These are phyloP conservation scores for Neurospora tetrasperma DNA, from an alignment of 495 filamentous ascomycete genomes.

Conservation along the genomic window DNA sequence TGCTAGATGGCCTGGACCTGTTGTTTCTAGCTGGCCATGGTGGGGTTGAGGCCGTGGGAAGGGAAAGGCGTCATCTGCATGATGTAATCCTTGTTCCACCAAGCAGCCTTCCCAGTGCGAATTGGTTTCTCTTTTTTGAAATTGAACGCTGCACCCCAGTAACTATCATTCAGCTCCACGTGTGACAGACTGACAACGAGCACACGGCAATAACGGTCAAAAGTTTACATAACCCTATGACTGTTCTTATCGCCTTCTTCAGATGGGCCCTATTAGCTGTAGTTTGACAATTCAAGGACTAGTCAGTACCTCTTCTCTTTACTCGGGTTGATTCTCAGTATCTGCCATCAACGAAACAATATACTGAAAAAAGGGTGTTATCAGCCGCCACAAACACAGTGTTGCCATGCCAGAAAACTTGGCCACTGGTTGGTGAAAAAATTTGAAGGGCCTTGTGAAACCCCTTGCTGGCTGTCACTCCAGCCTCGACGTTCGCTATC, in stretches of 20 bases:
- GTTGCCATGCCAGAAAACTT: conserved; percentile 7
- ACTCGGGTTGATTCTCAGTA: not conserved
- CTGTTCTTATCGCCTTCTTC: not conserved
- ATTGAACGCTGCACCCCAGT: not conserved
- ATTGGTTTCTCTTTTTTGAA: conserved; percentile 5
- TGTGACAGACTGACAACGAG: not conserved
- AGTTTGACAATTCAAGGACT: not conserved
- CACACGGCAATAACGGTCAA: not conserved
- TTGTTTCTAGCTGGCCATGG: not conserved
- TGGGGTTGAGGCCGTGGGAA: conserved; percentile 6
- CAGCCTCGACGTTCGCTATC: not conserved
- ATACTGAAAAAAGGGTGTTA: not conserved
- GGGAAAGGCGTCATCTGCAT: conserved; percentile 13
- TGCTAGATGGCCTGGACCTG: conserved; percentile 5
- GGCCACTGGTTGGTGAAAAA: conserved; percentile 16
- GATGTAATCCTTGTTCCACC: conserved; percentile 10
- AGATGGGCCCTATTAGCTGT: not conserved
- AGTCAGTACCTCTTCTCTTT: not conserved
- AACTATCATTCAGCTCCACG: not conserved
- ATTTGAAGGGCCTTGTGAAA: conserved; percentile 21
- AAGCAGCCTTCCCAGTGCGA: conserved; percentile 11
- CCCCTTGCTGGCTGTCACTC: conserved; percentile 6
- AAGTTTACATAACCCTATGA: not conserved
- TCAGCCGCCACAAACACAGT: conserved; percentile 9
- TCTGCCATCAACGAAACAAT: not conserved